Evolutionary conservation across 2,329 filamentous ascomycete species (phyloP).

Genomic region (Periconia digitata): DNA sequence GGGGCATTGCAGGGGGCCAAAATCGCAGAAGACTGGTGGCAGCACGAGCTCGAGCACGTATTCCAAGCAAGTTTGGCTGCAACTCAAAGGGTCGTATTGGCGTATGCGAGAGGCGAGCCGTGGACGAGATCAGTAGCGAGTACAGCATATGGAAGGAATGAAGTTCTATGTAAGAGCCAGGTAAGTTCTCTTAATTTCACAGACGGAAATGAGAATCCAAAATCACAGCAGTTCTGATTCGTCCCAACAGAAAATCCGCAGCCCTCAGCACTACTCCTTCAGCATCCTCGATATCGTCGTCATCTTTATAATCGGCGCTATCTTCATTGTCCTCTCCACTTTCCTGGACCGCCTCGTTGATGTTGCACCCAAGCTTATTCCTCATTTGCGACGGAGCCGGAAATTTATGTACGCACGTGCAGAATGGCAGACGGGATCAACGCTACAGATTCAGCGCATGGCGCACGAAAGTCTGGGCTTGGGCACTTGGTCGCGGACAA

Average conservation of each 20-base stretch:
- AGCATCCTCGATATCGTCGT: conserved; percentile 21
- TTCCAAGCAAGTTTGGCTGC: conserved; percentile 27
- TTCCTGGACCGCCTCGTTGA: conserved; percentile 10
- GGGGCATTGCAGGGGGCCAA: conserved; percentile 8
- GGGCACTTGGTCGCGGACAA: neutral
- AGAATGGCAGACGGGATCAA: neutral
- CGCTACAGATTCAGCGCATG: conserved; percentile 22
- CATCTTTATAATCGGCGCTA: conserved; percentile 16
- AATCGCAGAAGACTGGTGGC: conserved; percentile 39
- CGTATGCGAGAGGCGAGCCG: neutral
- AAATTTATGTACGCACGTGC: neutral
- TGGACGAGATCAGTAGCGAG: neutral
- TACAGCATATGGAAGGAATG: neutral
- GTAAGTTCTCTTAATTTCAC: conserved; percentile 4
- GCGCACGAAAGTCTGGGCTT: conserved; percentile 12
- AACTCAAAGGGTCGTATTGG: conserved; percentile 24
- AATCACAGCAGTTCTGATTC: neutral
- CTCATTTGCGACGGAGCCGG: conserved; percentile 1
- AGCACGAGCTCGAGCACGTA: conserved; percentile 35
- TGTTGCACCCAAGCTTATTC: conserved; percentile 1
- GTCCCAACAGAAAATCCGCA: conserved; percentile 18
- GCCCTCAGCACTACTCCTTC: conserved; percentile 21
- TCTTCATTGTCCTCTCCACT: conserved; percentile 15
- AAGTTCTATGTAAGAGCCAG: neutral
- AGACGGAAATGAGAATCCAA: conserved; percentile 1